A percentile compares a stretch with the other conserved stretches of the same genome.
Evolutionary conservation across 2,329 filamentous ascomycete species (phyloP).

Genomic region (Colletotrichum sp.): DNA sequence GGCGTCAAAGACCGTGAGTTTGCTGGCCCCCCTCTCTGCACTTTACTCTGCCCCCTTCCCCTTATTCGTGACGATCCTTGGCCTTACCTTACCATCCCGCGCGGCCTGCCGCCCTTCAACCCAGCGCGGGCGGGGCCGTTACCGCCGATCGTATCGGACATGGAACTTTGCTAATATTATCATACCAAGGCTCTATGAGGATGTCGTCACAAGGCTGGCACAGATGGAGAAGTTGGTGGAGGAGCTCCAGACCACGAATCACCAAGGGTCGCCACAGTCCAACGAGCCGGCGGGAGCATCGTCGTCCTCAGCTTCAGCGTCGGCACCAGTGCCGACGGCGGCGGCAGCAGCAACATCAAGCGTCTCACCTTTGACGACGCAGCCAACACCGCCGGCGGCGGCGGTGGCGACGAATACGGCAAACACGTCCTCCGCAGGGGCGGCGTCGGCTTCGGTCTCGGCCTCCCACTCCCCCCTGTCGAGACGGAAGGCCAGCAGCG

Average conservation of each 20-base stretch:
- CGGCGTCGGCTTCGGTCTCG: conserved; percentile 27
- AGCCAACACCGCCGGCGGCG: background rate
- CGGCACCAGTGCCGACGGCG: background rate
- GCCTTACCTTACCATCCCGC: background rate
- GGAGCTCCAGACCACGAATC: conserved; percentile 13
- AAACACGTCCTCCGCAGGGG: conserved; percentile 10
- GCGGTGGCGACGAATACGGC: background rate
- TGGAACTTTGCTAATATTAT: background rate
- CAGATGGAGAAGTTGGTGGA: conserved; percentile 19
- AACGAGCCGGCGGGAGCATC: background rate
- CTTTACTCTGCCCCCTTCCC: background rate
- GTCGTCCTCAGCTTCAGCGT: background rate
- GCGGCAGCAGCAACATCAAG: background rate
- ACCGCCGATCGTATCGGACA: background rate
- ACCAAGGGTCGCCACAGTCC: background rate
- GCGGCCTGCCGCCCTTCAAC: background rate
- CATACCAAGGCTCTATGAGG: conserved; percentile 13
- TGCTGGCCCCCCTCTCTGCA: background rate
- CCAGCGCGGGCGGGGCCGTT: background rate
- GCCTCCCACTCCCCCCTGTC: background rate
- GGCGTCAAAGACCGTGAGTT: conserved; percentile 18
- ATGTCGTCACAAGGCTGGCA: conserved; percentile 18
- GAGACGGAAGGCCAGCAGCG: conserved; percentile 6
- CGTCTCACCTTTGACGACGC: background rate
- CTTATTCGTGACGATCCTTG: background rate